Evolutionary conservation across 306 rosid species (phyloP).

Genomic region (Cucumis melo): DNA sequence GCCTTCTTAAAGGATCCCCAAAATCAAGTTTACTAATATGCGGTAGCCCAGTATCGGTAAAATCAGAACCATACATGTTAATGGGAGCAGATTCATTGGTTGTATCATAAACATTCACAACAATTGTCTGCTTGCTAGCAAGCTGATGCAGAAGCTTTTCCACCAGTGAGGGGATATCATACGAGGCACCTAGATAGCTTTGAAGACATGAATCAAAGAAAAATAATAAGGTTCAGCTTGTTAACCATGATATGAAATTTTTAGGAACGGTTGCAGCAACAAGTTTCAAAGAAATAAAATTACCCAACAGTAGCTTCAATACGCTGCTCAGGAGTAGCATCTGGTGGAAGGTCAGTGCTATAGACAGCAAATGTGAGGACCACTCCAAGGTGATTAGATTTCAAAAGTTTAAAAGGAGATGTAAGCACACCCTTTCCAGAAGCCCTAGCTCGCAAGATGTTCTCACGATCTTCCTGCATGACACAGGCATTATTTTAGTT

Average conservation of each 20-base stretch:
- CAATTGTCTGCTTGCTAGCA: slow-evolving; percentile 95
- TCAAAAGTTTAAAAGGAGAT: slow-evolving; percentile 86
- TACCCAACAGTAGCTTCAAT: slow-evolving; percentile 87
- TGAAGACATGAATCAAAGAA: slow-evolving; percentile 7
- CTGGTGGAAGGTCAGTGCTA: slow-evolving; percentile 42
- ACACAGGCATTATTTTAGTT: background rate
- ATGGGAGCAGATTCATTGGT: slow-evolving; percentile 59
- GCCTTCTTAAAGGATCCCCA: slow-evolving; percentile 91
- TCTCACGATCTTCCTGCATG: slow-evolving; percentile 75
- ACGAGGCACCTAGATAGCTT: slow-evolving; percentile 93
- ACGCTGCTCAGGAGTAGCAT: slow-evolving; percentile 63
- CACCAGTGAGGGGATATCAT: slow-evolving; percentile 88
- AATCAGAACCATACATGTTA: slow-evolving; percentile 81
- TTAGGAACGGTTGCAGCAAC: background rate
- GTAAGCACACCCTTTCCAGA: slow-evolving; percentile 87
- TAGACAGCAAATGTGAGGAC: slow-evolving; percentile 92
- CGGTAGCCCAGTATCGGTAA: slow-evolving; percentile 61
- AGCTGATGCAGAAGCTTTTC: slow-evolving; percentile 98
- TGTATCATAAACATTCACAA: slow-evolving; percentile 86
- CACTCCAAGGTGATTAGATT: slow-evolving; percentile 85
- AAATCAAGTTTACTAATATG: slow-evolving; percentile 64
- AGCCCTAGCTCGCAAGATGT: slow-evolving; percentile 89
- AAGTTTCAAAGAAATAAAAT: slow-evolving; percentile 9
- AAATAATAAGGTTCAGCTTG: slow-evolving; percentile 13
- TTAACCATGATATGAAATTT: background rate